Evolutionary conservation across 2,329 filamentous ascomycete species (phyloP).

Genomic region (Fusarium sacchari): DNA sequence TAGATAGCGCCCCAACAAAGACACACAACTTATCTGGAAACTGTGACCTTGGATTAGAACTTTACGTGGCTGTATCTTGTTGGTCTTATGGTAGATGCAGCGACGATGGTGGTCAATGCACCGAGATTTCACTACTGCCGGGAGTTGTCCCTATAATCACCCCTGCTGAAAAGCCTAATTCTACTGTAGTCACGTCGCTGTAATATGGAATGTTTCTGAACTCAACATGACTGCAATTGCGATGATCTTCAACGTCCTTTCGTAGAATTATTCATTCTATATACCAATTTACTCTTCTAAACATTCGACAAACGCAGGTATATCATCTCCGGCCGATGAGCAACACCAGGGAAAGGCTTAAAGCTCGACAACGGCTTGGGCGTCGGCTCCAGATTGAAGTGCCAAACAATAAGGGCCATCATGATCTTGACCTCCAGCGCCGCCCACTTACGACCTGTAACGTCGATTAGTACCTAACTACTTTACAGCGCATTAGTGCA

Average conservation of each 20-base stretch:
- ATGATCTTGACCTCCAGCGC: background rate
- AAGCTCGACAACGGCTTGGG: background rate
- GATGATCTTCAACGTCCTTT: background rate
- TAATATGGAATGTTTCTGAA: too few species aligned
- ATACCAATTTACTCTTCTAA: background rate
- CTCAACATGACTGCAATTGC: background rate
- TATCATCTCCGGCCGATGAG: background rate
- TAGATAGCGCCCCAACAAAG: background rate
- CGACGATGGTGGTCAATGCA: too few species aligned
- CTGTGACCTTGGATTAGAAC: background rate
- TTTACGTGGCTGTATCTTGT: background rate
- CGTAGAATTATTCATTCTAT: background rate
- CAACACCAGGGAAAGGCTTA: background rate
- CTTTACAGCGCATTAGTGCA: accelerated
- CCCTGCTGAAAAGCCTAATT: too few species aligned
- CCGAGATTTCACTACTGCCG: background rate
- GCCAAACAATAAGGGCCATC: background rate
- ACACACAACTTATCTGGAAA: background rate
- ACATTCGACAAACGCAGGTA: background rate
- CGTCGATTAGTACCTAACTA: accelerated
- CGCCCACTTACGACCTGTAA: background rate
- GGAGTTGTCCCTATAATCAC: too few species aligned
- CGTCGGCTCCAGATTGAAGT: background rate
- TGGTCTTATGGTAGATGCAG: background rate
- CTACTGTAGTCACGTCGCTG: too few species aligned